Percentiles rank a stretch among this genome's conserved stretches.
phyloP scores from a whole-genome alignment of 2,329 filamentous ascomycete genomes.

The Trichoderma sp. region DNA sequence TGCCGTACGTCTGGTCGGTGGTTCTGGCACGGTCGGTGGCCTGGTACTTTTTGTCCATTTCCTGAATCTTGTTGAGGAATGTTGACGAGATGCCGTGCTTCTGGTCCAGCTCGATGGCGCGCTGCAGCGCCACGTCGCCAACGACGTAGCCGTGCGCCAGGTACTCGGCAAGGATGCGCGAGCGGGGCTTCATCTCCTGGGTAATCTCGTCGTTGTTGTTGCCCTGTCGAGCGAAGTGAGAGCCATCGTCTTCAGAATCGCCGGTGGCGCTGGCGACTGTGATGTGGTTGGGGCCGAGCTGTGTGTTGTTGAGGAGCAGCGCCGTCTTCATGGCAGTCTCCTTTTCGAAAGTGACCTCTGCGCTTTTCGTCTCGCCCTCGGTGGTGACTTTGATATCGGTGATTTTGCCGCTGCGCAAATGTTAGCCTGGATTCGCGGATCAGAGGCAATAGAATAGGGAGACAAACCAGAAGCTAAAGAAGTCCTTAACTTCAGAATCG shows the following conservation, averaged over 20 bases:
- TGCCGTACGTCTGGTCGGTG: conserved; percentile 81
- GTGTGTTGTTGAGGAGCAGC: conserved; percentile 93
- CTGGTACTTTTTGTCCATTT: conserved; percentile 83
- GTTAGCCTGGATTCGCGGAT: too few species aligned
- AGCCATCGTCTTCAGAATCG: conserved; percentile 63
- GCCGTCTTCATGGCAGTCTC: conserved; percentile 95
- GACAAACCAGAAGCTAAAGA: conserved; percentile 91
- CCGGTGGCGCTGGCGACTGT: conserved; percentile 68
- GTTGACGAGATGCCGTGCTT: conserved; percentile 82
- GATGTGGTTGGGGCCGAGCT: conserved; percentile 86
- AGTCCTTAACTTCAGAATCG: conserved; percentile 91
- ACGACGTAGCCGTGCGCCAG: conserved; percentile 92
- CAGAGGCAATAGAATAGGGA: too few species aligned
- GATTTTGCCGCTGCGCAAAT: conserved; percentile 77
- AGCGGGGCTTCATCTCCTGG: conserved; percentile 95
- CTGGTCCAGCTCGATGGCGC: conserved; percentile 83
- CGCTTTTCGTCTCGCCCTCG: conserved; percentile 70
- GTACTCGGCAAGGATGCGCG: conserved; percentile 93
- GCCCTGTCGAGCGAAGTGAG: conserved; percentile 55
- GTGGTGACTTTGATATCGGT: conserved; percentile 74
- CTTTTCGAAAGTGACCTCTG: conserved; percentile 96
- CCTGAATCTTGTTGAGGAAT: conserved; percentile 75
- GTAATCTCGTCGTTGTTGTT: conserved; percentile 71
- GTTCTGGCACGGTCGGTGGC: conserved; percentile 83
- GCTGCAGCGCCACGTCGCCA: conserved; percentile 72